These are phyloP conservation scores for Lipomyces lipofer DNA, from an alignment of 805 yeast genomes.

Conservation along the genomic window DNA sequence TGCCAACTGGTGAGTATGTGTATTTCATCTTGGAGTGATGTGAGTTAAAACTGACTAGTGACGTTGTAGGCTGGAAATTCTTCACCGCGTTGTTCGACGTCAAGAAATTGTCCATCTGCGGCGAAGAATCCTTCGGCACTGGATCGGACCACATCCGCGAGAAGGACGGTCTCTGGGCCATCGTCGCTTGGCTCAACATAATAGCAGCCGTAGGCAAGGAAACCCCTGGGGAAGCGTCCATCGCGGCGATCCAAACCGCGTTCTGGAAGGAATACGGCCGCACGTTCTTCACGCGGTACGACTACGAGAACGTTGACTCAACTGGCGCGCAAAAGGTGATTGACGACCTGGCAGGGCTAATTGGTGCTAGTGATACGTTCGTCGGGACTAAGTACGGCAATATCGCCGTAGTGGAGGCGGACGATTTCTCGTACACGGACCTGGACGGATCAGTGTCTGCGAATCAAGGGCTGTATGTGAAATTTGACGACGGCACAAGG, in stretches of 20 bases:
- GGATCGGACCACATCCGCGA: constrained; percentile 97
- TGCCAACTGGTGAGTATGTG: constrained; percentile 89
- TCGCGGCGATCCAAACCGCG: constrained; percentile 72
- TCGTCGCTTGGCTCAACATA: constrained; percentile 94
- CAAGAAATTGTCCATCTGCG: constrained; percentile 90
- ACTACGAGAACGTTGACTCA: constrained; percentile 77
- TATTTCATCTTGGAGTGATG: neutral
- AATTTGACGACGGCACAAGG: constrained; percentile 77
- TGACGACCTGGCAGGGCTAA: constrained; percentile 47
- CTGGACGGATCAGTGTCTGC: constrained; percentile 86
- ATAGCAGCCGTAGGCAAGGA: constrained; percentile 74
- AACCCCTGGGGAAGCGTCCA: constrained; percentile 64
- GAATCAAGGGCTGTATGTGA: constrained; percentile 86
- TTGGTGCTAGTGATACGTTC: constrained; percentile 44
- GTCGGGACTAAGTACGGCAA: constrained; percentile 57
- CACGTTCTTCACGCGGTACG: constrained; percentile 95
- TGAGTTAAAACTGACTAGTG: neutral
- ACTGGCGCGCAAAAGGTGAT: constrained; percentile 76
- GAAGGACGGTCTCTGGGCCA: constrained; percentile 98
- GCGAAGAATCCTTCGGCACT: constrained; percentile 97
- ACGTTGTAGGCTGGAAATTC: constrained; percentile 68
- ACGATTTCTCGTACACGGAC: constrained; percentile 89
- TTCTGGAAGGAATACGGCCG: constrained; percentile 95
- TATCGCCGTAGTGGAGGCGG: constrained; percentile 68
- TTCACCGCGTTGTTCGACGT: constrained; percentile 95